These are phyloP conservation scores for sunflower (Helianthus annuus) DNA, from an alignment of 129 eudicot genomes.

Conservation along the genomic window HanXRQr2.0-SUNRISE NC_035449.2:1859981-1860480, in stretches of 20 bases:
- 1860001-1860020: constrained; percentile 40
- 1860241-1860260: background rate
- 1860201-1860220: constrained; percentile 14
- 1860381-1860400: no score
- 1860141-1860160: background rate
- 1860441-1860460: no score
- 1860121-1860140: constrained; percentile 4
- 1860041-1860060: constrained; percentile 30
- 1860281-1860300: no score
- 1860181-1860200: background rate
- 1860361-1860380: no score
- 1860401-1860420: no score
- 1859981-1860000: constrained; percentile 41
- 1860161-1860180: background rate
- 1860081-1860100: background rate
- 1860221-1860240: background rate
- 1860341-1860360: no score
- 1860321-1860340: no score
- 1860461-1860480: no score
- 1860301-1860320: no score
- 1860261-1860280: no score
- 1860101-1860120: constrained; percentile 3
- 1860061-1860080: constrained; percentile 19
- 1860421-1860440: no score
- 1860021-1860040: constrained; percentile 46